Percentiles rank a stretch among this genome's conserved stretches.
These are phyloP conservation scores for Ascochyta lentis DNA, from an alignment of 2,329 filamentous ascomycete genomes.

Conservation along the genomic window DNA sequence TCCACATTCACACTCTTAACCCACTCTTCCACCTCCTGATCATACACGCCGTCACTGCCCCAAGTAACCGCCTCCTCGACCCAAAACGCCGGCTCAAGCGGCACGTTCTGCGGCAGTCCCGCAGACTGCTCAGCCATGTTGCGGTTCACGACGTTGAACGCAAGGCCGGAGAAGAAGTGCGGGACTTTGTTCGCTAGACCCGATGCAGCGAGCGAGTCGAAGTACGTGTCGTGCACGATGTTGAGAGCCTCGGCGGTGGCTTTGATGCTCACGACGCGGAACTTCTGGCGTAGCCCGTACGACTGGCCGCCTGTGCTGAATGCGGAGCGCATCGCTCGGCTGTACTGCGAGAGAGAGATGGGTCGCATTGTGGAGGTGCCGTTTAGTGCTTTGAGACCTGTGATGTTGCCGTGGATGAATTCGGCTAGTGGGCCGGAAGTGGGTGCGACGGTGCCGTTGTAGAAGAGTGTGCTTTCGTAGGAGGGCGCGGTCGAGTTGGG, in stretches of 20 bases:
- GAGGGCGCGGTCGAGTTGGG: conserved; percentile 19
- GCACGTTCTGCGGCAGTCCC: conserved; percentile 19
- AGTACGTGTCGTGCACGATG: conserved; percentile 28
- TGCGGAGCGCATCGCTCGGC: conserved; percentile 9
- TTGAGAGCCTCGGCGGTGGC: conserved; percentile 18
- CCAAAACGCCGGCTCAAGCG: conserved; percentile 23
- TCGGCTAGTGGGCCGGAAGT: conserved; percentile 15
- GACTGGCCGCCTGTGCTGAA: conserved; percentile 21
- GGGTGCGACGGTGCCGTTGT: conserved; percentile 25
- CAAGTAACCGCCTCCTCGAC: conserved; percentile 27
- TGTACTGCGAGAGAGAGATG: conserved; percentile 20
- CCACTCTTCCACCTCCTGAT: conserved; percentile 24
- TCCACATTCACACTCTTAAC: conserved; percentile 57
- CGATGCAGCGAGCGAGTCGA: conserved; percentile 9
- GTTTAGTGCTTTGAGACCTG: conserved; percentile 17
- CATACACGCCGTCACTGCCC: conserved; percentile 13
- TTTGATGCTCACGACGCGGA: conserved; percentile 22
- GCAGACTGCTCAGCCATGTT: conserved; percentile 16
- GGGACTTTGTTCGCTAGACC: conserved; percentile 19
- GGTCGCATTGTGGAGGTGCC: conserved; percentile 17
- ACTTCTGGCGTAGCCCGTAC: conserved; percentile 24
- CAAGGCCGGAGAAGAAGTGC: conserved; percentile 25
- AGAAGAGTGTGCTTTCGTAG: conserved; percentile 27
- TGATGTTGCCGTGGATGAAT: conserved; percentile 18
- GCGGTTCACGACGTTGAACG: conserved; percentile 24